Base-by-base conservation (phyloP, 441 rosid species). In the Eruca vesicaria region DNA sequence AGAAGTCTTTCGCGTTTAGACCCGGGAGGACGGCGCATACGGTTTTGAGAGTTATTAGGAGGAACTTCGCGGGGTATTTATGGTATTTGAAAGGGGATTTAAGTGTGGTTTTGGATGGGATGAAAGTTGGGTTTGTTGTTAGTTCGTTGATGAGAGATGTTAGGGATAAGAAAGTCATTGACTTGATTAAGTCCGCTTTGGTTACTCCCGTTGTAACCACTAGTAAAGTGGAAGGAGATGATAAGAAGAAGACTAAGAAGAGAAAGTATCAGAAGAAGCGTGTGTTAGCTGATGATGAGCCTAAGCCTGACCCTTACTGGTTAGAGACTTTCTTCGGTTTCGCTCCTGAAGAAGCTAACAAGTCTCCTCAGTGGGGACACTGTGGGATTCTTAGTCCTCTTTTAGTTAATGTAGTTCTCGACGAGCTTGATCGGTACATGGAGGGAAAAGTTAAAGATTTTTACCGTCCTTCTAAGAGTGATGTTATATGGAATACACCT, bases 251-350 rank as follows among this genome's bases (percentile, higher is more conserved):
- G 86, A 84, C 55, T 20, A 95, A 86, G 84, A 95, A 93, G 81
- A 84, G 97, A 56, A 95, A 93, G 84, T 88, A 93, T 84, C 94
- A 91, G 82, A 95, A 93, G 67, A 95, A 95, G 82, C 85, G 89
- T 63, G 99, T 93, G 12, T 75, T 95, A 58, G 99, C 97, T 9
- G 99, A 95, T 4, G 98, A 95, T 80, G 99, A 95, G 80, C 98
- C 98, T 0, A 93, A 93, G 84, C 99, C 99, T 18, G 98, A 95
- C 69, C 99, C 99, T 21, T 95, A 95, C 76, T 95, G 99, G 97
- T 78, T 93, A 79, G 99, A 95, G 74, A 82, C 97, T 0, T 95
- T 95, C 79, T 95, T 93, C 2, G 97, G 97, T 26, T 95, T 93
- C 80, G 97, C 99, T 67, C 98, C 99, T 0, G 99, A 95, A 85